Base-by-base conservation (phyloP, 2,329 filamentous ascomycete species). In the Chlorencoelia australis region DNA sequence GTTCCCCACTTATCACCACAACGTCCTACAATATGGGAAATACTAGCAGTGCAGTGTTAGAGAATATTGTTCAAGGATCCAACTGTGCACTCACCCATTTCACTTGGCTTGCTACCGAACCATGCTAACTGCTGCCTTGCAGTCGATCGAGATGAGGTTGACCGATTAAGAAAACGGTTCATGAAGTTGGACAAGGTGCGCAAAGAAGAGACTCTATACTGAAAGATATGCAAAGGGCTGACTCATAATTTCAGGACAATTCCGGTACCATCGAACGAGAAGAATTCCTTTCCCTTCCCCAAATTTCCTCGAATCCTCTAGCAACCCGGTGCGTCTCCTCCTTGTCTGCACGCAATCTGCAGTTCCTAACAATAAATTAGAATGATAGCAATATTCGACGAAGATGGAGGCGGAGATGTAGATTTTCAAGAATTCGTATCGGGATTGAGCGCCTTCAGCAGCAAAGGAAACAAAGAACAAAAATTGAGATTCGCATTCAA, bases 301-400 rank as follows among this genome's bases (percentile, higher is more conserved):
- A 96, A 67, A 94, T 98, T 59, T 94, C 87, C 39, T 94, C 89
- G 32, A 98, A 98, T 65, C 91, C 91, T 18, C 79, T 98, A 37
- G 91, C 91, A 48, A 96, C 91, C 54, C 82, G 89, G 83, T 87
- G 40, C 27, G 40, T 35, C 25, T 15, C 33, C 27, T 15, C 16
- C 30, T 29, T 30, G 22, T 31, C 24, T 14, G 21, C 19, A 26
- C 10, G 19, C 24, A 21, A 16, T n/a, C 36, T 15, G n/a, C 26
- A 9, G 15, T 28, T 9, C 17, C 26, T 33, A 11, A 39, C 17
- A 16, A 28, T 21, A 21, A n/a, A 5, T 26, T 57, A 88, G 84
- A 63, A 94, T 98, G 87, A 98, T 98, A 56, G 89, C 91, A 40
- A 98, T 96, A 54, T 96, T 98, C 59, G 91, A 98, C 62, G 91